Base-by-base conservation (phyloP, 805 yeast species). In the Debaryomyces maramus region DNA sequence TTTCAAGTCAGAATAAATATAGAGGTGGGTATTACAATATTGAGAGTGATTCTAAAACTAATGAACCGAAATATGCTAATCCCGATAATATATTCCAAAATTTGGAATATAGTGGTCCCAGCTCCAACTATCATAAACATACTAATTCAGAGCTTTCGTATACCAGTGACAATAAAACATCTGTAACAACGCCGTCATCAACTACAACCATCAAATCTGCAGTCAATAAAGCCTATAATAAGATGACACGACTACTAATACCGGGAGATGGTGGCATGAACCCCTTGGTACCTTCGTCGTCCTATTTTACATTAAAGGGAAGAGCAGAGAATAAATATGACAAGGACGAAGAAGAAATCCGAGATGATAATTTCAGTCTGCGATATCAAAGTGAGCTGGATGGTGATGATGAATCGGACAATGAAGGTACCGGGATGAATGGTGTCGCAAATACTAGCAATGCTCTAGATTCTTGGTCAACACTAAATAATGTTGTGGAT, bases 341-440 rank as follows among this genome's bases (percentile, higher is more conserved):
- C 11, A 24, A 24, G 11, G n/a, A 3, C 14, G 32, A n/a, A 8
- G 9, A 28, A n/a, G 14, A 16, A 28, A 28, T n/a, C 13, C 7
- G 10, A 23, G 11, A 9, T 11, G 26, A 11, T 23, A 11, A 23
- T 11, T 23, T 11, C 16, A 15, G 41, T 4, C 41, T 45, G 38
- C 42, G 46, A 7, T 54, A 48, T 39, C 58, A 52, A 30, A 60
- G 63, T 39, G 67, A 61, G 23, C 50, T 42, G 46, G 60, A 56
- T 18, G 48, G 51, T 30, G 48, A 39, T 24, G 4, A 13, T 8
- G 49, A 43, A 3, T 36, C 37, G 0, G 45, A 46, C 6, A 42
- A 44, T 6, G 33, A 27, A 2, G 45, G 42, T 21, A 16, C 11
- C 11, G 47, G 48, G 11, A 34, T 32, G 10, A 52, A 47, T 9